Base-by-base conservation (phyloP, 225 moss, liverwort and hornwort genomes). In the Takakia lepidozioides region DNA sequence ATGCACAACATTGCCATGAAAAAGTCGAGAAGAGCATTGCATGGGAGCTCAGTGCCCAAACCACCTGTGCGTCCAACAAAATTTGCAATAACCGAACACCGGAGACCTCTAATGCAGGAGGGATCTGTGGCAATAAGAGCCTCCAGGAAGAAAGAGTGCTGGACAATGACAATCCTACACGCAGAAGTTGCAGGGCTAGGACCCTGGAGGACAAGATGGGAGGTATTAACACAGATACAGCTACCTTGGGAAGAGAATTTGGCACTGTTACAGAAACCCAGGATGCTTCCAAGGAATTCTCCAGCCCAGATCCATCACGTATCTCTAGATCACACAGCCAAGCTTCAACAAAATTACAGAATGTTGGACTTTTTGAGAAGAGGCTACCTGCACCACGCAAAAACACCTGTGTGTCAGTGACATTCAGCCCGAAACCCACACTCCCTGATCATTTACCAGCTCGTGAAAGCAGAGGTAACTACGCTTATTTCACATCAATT, bases 361-460 rank as follows among this genome's bases (percentile, higher is more conserved):
- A 2, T 1, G 27, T 57, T 43, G 57, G 55, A 25, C 37, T 51
- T 11, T 57, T 70, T 60, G 63, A 79, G 32, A 70, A 66, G 29
- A 59, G 70, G 15, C 1, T 74, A 16, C 79, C 79, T 51, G 74
- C 70, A 35, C 79, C 74, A 56, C 66, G 79, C 2, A 80, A 71
- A 55, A 46, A 56, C 32, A 55, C 61, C 1, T 51, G 64, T 27
- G 57, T 80, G 2, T 27, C 70, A 8, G 74, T 80, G 28, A 43
- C 46, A 55, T 80, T 80, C 21, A 80, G 63, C n/a, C 54, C 66
- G 15, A 80, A 80, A 38, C 74, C 79, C 48, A 58, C 65, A n/a
- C 38, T 80, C 4, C 74, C 79, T n/a, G 57, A 57, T 51, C 74
- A 80, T 27, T 57, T 80, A 19, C 79, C 79, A 61, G 79, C 79